Percentiles rank a stretch among this genome's conserved stretches.
phyloP scores from a whole-genome alignment of 306 rosid species.

The apple (Malus domestica) region DNA sequence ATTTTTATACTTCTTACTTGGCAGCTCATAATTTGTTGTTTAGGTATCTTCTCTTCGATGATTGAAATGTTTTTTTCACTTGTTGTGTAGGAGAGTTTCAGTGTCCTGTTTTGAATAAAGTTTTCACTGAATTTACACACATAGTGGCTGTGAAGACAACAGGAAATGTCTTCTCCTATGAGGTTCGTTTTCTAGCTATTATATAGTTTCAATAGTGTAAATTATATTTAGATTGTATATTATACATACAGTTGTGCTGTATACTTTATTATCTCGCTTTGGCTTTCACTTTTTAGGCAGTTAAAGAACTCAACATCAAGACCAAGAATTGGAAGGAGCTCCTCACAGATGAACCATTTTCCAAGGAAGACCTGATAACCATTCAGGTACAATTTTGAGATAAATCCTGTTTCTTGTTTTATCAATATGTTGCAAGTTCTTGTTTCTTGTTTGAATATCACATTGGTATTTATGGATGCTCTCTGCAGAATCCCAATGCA shows the following conservation, averaged over 20 bases:
- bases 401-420: slow-evolving; percentile 7
- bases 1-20: neutral
- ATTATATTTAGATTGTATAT: neutral
- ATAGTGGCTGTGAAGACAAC: slow-evolving; percentile 91
- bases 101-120: slow-evolving; percentile 92
- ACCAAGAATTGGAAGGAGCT: slow-evolving; percentile 98
- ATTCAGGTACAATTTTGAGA: slow-evolving; percentile 55
- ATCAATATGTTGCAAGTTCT: neutral
- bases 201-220: neutral
- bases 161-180: slow-evolving; percentile 94
- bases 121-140: slow-evolving; percentile 93
- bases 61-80: slow-evolving; percentile 4
- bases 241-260: neutral
- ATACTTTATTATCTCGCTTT: neutral
- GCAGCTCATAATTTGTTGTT: neutral
- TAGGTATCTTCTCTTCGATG: neutral
- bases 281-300: slow-evolving; percentile 44
- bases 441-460: slow-evolving; percentile 14
- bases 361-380: slow-evolving; percentile 80
- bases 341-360: slow-evolving; percentile 82
- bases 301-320: slow-evolving; percentile 87
- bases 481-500: slow-evolving; percentile 87
- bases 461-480: slow-evolving; percentile 9
- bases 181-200: slow-evolving; percentile 44
- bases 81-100: slow-evolving; percentile 75